phyloP scores from a whole-genome alignment of 176 grass and related monocot genomes.

The Zea luxurians region DNA sequence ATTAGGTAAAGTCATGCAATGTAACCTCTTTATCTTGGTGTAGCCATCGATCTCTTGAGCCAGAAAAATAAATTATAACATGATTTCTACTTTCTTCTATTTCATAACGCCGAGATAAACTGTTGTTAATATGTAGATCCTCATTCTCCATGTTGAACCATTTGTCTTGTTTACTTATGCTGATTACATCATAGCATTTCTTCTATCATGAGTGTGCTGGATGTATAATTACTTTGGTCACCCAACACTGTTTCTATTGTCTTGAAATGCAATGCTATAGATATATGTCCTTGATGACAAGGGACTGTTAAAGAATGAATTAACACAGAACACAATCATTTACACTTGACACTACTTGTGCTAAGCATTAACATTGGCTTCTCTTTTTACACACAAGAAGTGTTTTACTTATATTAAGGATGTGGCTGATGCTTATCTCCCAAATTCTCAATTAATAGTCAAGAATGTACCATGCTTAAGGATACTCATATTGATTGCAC shows the following conservation, averaged over 20 bases:
- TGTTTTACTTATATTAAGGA: background rate
- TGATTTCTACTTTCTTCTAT: background rate
- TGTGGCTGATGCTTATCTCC: background rate
- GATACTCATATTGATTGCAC: background rate
- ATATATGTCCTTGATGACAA: background rate
- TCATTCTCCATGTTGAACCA: background rate
- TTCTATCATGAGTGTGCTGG: background rate
- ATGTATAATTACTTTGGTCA: background rate
- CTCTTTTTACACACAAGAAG: background rate
- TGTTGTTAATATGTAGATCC: background rate
- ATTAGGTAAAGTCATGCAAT: constrained; percentile 8
- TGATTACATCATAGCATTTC: constrained; percentile 1
- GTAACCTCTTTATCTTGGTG: constrained; percentile 4
- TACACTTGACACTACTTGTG: constrained; percentile 11
- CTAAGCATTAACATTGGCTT: background rate
- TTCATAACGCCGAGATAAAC: background rate
- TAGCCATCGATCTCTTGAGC: constrained; percentile 8
- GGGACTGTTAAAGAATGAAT: background rate
- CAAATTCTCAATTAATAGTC: background rate
- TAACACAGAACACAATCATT: background rate
- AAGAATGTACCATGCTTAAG: background rate
- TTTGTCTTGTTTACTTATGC: background rate
- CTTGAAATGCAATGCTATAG: constrained; percentile 18
- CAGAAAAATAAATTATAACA: background rate
- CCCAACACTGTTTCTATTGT: constrained; percentile 3